These are phyloP conservation scores for Lipomyces kockii DNA, from an alignment of 805 yeast genomes.

Conservation along the genomic window DNA sequence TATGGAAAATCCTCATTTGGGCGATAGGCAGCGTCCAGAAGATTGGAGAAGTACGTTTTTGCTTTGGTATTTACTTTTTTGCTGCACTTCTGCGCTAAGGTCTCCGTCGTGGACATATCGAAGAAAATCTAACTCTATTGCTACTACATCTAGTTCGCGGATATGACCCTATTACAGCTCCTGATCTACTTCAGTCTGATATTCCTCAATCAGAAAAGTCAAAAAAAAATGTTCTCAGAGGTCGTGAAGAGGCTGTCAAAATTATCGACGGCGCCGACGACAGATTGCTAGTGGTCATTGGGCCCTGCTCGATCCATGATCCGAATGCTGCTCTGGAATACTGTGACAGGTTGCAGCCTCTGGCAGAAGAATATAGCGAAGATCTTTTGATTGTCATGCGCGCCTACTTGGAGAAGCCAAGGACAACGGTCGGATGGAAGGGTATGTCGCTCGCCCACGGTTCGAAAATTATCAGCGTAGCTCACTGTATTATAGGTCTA, in stretches of 20 bases:
- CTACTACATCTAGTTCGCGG: constrained; percentile 57
- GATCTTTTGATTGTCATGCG: constrained; percentile 92
- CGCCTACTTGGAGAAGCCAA: constrained; percentile 96
- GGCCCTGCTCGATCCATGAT: constrained; percentile 97
- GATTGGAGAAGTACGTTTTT: constrained; percentile 62
- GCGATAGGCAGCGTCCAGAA: constrained; percentile 75
- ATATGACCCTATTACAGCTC: constrained; percentile 94
- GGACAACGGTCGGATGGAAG: constrained; percentile 99
- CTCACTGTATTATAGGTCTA: constrained; percentile 45
- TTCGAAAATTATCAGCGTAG: background rate
- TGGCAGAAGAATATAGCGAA: constrained; percentile 65
- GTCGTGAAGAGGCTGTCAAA: constrained; percentile 74
- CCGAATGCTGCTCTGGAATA: constrained; percentile 90
- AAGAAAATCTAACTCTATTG: background rate
- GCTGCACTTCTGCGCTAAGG: too few species aligned
- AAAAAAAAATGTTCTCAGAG: constrained; percentile 67
- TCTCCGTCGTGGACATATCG: background rate
- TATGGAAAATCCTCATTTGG: constrained; percentile 79
- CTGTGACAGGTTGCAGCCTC: constrained; percentile 64
- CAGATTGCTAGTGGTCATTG: constrained; percentile 84
- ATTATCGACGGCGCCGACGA: constrained; percentile 84
- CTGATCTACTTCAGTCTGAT: constrained; percentile 88
- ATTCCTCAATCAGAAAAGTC: constrained; percentile 67
- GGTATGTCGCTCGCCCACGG: constrained; percentile 50
- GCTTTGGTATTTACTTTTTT: background rate